Percentiles rank a stretch among this genome's conserved stretches.
Conservation (phyloP, 2,329 filamentous ascomycete species). For the Ciborinia camelliae region DNA sequence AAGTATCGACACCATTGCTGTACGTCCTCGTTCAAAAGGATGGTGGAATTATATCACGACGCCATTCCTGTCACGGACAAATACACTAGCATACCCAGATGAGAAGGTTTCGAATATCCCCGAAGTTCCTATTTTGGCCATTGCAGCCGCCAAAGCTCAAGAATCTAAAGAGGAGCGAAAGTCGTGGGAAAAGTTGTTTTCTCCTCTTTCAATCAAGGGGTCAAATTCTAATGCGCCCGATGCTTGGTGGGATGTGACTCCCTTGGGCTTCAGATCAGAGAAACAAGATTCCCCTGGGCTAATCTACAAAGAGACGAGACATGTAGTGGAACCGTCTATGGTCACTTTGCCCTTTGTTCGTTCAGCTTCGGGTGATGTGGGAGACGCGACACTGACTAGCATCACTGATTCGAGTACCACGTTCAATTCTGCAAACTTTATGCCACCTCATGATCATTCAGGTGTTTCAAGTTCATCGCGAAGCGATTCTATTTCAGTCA, state of each 20-base stretch:
- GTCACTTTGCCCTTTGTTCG: slow-evolving; percentile 30
- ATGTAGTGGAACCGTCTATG: slow-evolving; percentile 32
- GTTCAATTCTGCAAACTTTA: background rate
- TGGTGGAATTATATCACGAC: slow-evolving; percentile 79
- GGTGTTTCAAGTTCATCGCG: background rate
- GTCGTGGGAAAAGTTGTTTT: slow-evolving; percentile 38
- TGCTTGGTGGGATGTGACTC: slow-evolving; percentile 40
- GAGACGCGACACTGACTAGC: slow-evolving; percentile 21
- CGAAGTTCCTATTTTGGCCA: slow-evolving; percentile 38
- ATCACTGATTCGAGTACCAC: slow-evolving; percentile 7
- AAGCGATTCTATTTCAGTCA: slow-evolving; percentile 15
- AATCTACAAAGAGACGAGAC: slow-evolving; percentile 30
- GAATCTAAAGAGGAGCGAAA: slow-evolving; percentile 28
- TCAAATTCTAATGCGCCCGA: slow-evolving; percentile 36
- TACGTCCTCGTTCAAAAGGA: slow-evolving; percentile 56
- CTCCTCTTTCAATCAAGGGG: slow-evolving; percentile 34
- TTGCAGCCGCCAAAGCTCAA: slow-evolving; percentile 34
- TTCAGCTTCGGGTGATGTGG: slow-evolving; percentile 25
- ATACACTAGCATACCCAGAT: slow-evolving; percentile 33
- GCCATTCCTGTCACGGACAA: slow-evolving; percentile 52
- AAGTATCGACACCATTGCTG: slow-evolving; percentile 34
- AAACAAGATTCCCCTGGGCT: slow-evolving; percentile 19
- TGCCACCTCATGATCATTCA: background rate
- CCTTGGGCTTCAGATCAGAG: slow-evolving; percentile 24
- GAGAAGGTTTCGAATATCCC: slow-evolving; percentile 26